These are phyloP conservation scores for Wickerhamiella brachini DNA, from an alignment of 805 yeast genomes.

Conservation along the genomic window DNA sequence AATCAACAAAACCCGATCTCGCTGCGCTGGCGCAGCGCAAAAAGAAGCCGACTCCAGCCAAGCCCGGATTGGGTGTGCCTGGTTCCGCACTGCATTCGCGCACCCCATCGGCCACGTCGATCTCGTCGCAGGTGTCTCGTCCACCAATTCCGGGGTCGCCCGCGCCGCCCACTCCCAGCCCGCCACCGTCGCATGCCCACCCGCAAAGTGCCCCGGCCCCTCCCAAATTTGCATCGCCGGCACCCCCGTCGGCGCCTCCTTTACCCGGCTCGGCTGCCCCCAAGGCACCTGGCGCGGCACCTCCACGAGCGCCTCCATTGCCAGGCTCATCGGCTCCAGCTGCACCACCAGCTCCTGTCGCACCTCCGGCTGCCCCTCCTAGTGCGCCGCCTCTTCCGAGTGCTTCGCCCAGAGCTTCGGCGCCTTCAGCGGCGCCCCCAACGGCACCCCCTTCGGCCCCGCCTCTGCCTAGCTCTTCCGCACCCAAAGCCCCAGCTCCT, in stretches of 20 bases:
- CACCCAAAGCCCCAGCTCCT: neutral
- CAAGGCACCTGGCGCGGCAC: constrained; percentile 1
- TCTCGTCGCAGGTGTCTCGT: neutral
- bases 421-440: neutral
- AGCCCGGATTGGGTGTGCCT: neutral
- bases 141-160: neutral
- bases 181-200: constrained; percentile 4
- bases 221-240: constrained; percentile 4
- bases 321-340: constrained; percentile 12
- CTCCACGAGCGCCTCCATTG: neutral
- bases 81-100: constrained; percentile 3
- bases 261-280: constrained; percentile 8
- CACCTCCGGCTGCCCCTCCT: neutral
- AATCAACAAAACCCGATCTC: neutral
- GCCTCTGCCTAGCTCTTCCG: constrained; percentile 4
- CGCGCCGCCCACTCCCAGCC: constrained; percentile 14
- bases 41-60: neutral
- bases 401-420: neutral
- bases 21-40: neutral
- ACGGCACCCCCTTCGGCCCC: constrained; percentile 1
- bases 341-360: neutral
- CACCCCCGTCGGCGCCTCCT: constrained; percentile 9
- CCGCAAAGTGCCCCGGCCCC: constrained; percentile 2
- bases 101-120: constrained; percentile 7
- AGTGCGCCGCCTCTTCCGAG: neutral